Evolutionary conservation across 176 grass and related monocot species (phyloP).

Genomic region (Ananas comosus): DNA sequence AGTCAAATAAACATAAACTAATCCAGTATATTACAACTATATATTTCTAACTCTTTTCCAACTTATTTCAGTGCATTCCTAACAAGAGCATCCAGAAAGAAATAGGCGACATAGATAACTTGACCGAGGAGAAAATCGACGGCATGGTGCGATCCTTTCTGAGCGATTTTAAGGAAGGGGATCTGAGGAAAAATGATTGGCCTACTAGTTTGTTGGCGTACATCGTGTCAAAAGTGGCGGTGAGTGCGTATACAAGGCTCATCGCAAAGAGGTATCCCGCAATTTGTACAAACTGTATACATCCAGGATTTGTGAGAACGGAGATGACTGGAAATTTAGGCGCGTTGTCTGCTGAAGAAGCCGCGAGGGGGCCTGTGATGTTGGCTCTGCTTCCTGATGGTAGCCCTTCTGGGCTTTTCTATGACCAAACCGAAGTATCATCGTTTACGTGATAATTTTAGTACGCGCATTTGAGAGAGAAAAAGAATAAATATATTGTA

Average conservation of each 20-base stretch:
- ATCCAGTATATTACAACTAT: neutral
- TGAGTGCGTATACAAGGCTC: conserved; percentile 5
- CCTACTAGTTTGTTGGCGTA: neutral
- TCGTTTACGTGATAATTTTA: neutral
- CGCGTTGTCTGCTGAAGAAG: neutral
- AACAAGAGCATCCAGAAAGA: neutral
- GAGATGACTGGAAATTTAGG: neutral
- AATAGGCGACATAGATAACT: neutral
- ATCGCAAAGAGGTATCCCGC: neutral
- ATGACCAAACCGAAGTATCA: neutral
- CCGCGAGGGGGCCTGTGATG: neutral
- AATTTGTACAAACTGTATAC: conserved; percentile 1
- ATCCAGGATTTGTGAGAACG: conserved; percentile 6
- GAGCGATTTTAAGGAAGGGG: neutral
- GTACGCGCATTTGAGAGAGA: too few relatives aligned
- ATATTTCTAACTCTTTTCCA: neutral
- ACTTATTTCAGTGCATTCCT: conserved; percentile 2
- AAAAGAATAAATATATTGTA: too few relatives aligned
- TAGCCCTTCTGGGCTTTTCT: neutral
- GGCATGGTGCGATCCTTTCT: neutral
- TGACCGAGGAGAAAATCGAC: neutral
- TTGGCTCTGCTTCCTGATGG: neutral
- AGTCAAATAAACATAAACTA: neutral
- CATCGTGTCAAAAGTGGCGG: neutral
- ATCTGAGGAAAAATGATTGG: neutral